Evolutionary conservation across 108 stramenopile species (phyloP), one percentile per base, ranked within the genome.

Genomic region (Fistulifera pelliculosa): DNA sequence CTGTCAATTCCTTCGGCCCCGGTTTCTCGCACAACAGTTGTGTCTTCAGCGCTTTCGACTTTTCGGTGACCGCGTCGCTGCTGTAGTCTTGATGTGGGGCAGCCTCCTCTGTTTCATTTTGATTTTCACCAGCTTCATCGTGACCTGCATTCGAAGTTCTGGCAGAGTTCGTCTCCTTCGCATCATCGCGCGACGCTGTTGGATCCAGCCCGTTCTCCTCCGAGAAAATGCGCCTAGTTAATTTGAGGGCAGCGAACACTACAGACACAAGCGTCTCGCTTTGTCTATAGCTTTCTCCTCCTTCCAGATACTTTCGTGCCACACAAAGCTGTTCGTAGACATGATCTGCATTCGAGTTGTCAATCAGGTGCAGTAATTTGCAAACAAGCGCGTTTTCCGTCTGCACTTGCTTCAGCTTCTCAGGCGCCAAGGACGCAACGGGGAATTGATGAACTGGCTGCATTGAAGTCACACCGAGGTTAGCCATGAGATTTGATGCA

Each of bases 291-390:
- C 15, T 35, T 56, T 88, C 58, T 57, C 96, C 87, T 49, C 54
- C 43, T 53, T 68, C 64, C 55, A 86, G 73, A 79, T 76, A 76
- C 41, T 71, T 74, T 62, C 71, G 55, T n/a, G 85, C 88, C 22
- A 80, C 62, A 41, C 56, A 50, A 47, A 94, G 63, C 67, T 95
- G 82, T 65, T 85, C 75, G 63, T 88, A 94, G 22, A 77, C 60
- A 10, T 72, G 59, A 74, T 96, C 95, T 14, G 95, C 95, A 60
- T 97, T 93, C 13, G 76, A 68, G 48, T 77, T 64, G 16, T 81
- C 50, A 55, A 98, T 61, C 27, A 93, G 65, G 66, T 97, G 95
- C 25, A 96, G 69, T 6, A 99, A 60, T 40, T 87, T 87, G 24
- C 93, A 93, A n/a, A 97, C 83, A 45, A 94, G 57, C 2, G 73